Evolutionary conservation across 2,329 filamentous ascomycete species (phyloP), one percentile per base, ranked within the genome.

Genomic region (Colletotrichum sp.): DNA sequence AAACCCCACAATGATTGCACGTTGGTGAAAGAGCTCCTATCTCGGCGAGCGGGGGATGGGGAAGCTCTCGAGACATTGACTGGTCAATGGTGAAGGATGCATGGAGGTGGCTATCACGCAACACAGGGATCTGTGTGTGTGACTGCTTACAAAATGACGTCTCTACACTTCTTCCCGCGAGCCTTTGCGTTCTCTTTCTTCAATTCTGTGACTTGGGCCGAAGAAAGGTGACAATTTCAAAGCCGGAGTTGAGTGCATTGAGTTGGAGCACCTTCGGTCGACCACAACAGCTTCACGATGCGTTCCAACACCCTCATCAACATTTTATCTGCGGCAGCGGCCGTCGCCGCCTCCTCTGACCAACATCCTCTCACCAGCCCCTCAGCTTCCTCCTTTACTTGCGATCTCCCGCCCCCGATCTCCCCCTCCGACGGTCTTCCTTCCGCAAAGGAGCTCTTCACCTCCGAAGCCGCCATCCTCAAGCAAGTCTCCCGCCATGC

Each of bases 401-500:
- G 85, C 74, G 79, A 85, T 12, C 78, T 86, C 14, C 83, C 85
- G 1, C 83, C 84, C 0, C 78, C 80, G 8, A 78, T 86, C 5
- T 76, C 80, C 7, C 85, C 85, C 2, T 60, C 71, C 2, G 84
- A 86, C 52, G 82, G 81, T 3, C 77, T 86, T 30, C 84, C 83
- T 1, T 83, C 82, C 0, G 81, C 81, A 1, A 57, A 78, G 0
- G 77, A 81, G 12, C 78, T 86, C 3, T 86, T 86, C 66, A 80
- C 80, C 0, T 82, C 82, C 55, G 69, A 81, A 13, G 80, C 81
- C 9, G 84, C 85, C 2, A 75, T 86, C 7, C 74, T 79, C 3
- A 86, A 79, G 52, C 88, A 89, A 78, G 85, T 90, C 48, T 78
- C 84, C 57, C 86, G 90, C 3, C 87, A 91, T 72, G 89, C 90